Evolutionary conservation across 192 early-diverging fungal genomes (phyloP), one percentile per base, ranked within the genome.

Genomic region (Cetraspora pellucida): DNA sequence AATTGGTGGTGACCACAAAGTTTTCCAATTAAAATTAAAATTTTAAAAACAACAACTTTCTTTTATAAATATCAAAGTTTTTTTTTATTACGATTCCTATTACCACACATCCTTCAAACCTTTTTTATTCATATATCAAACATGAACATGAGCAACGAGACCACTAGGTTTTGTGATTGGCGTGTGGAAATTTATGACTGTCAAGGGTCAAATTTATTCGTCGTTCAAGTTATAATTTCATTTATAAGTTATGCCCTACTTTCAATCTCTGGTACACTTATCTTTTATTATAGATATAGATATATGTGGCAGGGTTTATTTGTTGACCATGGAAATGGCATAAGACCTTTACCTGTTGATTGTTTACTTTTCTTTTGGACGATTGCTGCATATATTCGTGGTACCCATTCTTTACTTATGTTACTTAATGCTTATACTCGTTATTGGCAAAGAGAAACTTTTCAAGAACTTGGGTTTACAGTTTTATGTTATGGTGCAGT

Each of bases 241-340:
- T 14, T 65, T 4, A 21, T 75, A 10, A 31, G 46, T 21, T 65
- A 60, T 50, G 44, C 23, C 5, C 0, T 65, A 13, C 46, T 75
- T 16, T 19, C 74, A n/a, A 37, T 75, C 6, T 17, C 27, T 2
- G 61, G 74, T 4, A 49, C 47, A 27, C 8, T 65, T 11, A 37
- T 52, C 5, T 75, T 75, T 52, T 2, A 14, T 6, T 75, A 75
- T 31, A 45, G 74, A 5, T 65, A 37, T 31, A 58, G 31, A 65
- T 64, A 75, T 46, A 75, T 52, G 61, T 75, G 74, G 74, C 43
- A 75, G 37, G 74, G 74, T n/a, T 54, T 75, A 52, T 75, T 75
- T 21, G 61, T 75, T 23, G 61, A 75, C 17, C 74, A 75, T 37
- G 43, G 46, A 0, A 17, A 31, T 31, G 74, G 74, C 1, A 64